Conservation (phyloP, 139 green algal genomes). For the Chlorella ohadii region DNA sequence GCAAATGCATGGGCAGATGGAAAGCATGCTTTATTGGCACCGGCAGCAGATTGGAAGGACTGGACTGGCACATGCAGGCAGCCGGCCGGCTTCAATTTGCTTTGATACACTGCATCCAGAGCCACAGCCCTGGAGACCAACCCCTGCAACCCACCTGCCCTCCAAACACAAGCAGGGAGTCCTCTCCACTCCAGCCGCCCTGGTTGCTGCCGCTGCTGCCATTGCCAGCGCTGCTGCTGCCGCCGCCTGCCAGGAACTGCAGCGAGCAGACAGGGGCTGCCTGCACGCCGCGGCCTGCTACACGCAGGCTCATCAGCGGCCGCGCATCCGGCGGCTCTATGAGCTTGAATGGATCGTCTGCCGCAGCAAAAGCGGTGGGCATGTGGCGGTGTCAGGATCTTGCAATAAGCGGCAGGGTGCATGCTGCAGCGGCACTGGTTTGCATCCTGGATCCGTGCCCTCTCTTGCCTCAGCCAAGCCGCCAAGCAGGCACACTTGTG, state of each 20-base stretch:
- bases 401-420: too few species aligned
- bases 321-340: slow-evolving; percentile 9
- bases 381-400: not conserved
- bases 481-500: too few species aligned
- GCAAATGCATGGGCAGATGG: too few species aligned
- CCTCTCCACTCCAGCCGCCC: slow-evolving; percentile 15
- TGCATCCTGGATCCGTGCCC: too few species aligned
- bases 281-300: slow-evolving; percentile 19
- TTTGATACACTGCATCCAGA: too few species aligned
- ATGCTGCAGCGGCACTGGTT: too few species aligned
- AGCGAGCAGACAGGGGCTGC: slow-evolving; percentile 48
- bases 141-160: slow-evolving; percentile 46
- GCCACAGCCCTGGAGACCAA: too few species aligned
- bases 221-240: not conserved
- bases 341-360: slow-evolving; percentile 20
- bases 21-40: too few species aligned
- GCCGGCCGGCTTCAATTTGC: too few species aligned
- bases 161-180: slow-evolving; percentile 74
- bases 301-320: slow-evolving; percentile 42
- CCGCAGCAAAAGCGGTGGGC: not conserved
- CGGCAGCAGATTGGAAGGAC: too few species aligned
- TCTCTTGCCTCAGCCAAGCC: too few species aligned
- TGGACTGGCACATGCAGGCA: too few species aligned
- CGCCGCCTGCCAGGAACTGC: slow-evolving; percentile 46
- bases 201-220: not conserved